Evolutionary conservation across 345 rosid species (phyloP), one percentile per base, ranked within the genome.

Genomic region (Moricandia moricandioides): DNA sequence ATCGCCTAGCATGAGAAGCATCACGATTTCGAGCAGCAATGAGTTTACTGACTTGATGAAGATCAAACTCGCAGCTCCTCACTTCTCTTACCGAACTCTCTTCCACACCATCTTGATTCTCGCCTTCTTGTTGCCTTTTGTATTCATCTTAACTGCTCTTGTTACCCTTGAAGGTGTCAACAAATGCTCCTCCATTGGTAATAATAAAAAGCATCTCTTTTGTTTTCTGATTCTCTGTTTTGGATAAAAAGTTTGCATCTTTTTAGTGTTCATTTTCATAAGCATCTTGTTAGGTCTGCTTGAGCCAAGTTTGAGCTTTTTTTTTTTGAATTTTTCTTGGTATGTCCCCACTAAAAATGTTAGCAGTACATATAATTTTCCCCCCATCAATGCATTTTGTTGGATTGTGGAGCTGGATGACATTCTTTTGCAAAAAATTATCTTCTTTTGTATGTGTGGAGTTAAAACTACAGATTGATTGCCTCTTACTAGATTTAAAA

Each of bases 1-100:
- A 91, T 96, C 99, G 85, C 98, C 96, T 84, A 92, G 99, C 88
- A 96, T 96, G 99, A 96, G 98, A 91, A 96, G 99, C 81, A 89
- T 96, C 84, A 96, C 99, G 69, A 96, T 96, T 82, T 92, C 94
- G 75, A 88, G 93, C 85, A 91, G 93, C 85, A 87, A 89, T 88
- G 98, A 94, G 82, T 89, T 92, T 88, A 90, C 86, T 92, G 98
- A 96, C 88, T 92, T 89, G 82, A 95, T 92, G 99, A 96, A 91
- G 99, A 88, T 96, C 97, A 92, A 91, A 86, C 90, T 96, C 84
- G 98, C 98, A 86, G 96, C 98, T 87, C 93, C 98, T 83, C 98
- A 96, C 75, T 87, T 96, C 85, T 96, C 99, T 66, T 96, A 92
- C 81, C 74, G 98, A 74, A 89, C 96, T 82, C 96, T 96, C 81